phyloP scores from a whole-genome alignment of 2,329 filamentous ascomycete species.

The Neurospora sp. region DNA sequence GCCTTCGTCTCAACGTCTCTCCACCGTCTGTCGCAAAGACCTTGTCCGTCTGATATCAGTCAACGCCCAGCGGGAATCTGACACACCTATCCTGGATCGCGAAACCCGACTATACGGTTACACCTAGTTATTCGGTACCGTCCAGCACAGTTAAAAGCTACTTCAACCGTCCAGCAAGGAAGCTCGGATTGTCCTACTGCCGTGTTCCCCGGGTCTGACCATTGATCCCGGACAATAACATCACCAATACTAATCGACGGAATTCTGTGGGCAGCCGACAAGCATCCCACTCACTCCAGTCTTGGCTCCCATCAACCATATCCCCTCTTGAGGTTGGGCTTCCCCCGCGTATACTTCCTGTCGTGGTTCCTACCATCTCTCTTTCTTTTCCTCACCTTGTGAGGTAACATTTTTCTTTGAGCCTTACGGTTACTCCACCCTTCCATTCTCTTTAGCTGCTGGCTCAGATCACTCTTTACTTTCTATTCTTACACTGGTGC shows the following conservation, averaged over 20 bases:
- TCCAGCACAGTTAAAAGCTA: slow-evolving; percentile 29
- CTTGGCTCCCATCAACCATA: slow-evolving; percentile 7
- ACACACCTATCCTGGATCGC: slow-evolving; percentile 28
- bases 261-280: neutral
- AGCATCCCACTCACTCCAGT: neutral
- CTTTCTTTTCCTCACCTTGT: slow-evolving; percentile 28
- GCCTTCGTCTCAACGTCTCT: slow-evolving; percentile 31
- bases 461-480: slow-evolving; percentile 48
- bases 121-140: slow-evolving; percentile 24
- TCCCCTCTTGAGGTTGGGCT: slow-evolving; percentile 16
- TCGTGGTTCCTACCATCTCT: slow-evolving; percentile 14
- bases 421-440: slow-evolving; percentile 28
- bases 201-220: neutral
- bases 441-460: slow-evolving; percentile 42
- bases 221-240: slow-evolving; percentile 5
- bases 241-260: neutral
- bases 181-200: neutral
- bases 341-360: slow-evolving; percentile 15
- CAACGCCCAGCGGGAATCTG: slow-evolving; percentile 22
- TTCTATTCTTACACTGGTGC: slow-evolving; percentile 23
- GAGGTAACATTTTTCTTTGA: slow-evolving; percentile 32
- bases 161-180: slow-evolving; percentile 7
- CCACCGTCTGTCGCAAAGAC: slow-evolving; percentile 19
- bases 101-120: slow-evolving; percentile 26
- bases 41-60: slow-evolving; percentile 21